Evolutionary conservation across 2,329 filamentous ascomycete genomes (phyloP).

Genomic region (Coleophoma crateriformis): DNA sequence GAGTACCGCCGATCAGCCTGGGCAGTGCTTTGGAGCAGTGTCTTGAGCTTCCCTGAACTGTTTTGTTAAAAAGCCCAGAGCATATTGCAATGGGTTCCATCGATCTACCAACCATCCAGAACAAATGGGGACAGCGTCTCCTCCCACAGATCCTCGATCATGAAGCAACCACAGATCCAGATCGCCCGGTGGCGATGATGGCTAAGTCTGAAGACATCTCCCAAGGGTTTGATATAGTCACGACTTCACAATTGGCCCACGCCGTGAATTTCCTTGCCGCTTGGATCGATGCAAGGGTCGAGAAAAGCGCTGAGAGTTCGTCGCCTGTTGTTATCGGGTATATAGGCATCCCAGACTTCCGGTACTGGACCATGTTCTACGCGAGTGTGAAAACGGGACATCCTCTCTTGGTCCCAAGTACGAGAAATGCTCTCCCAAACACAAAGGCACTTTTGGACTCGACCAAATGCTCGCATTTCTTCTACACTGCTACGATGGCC

Average conservation of each 20-base stretch:
- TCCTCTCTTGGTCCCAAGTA: slow-evolving; percentile 11
- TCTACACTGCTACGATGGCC: slow-evolving; percentile 6
- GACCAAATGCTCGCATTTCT: slow-evolving; percentile 8
- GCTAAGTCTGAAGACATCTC: neutral
- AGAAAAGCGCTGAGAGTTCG: neutral
- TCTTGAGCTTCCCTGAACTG: neutral
- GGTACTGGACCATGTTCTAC: slow-evolving; percentile 11
- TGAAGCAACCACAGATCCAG: neutral
- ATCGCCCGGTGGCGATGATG: neutral
- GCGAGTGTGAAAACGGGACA: slow-evolving; percentile 12
- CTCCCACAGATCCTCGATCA: neutral
- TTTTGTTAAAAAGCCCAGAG: no score
- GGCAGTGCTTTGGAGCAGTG: neutral
- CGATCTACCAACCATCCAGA: no score
- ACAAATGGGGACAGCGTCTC: neutral
- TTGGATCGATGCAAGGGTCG: slow-evolving; percentile 9
- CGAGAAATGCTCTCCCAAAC: slow-evolving; percentile 14
- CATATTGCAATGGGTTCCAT: no score
- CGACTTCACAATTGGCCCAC: slow-evolving; percentile 8
- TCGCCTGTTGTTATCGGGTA: slow-evolving; percentile 9
- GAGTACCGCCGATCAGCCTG: no score
- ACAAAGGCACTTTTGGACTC: slow-evolving; percentile 9
- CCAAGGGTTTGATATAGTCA: slow-evolving; percentile 8
- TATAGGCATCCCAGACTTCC: slow-evolving; percentile 17
- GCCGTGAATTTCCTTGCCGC: slow-evolving; percentile 15